phyloP scores from a whole-genome alignment of 805 yeast species.

The Wickerhamiella sorbophila region DNA sequence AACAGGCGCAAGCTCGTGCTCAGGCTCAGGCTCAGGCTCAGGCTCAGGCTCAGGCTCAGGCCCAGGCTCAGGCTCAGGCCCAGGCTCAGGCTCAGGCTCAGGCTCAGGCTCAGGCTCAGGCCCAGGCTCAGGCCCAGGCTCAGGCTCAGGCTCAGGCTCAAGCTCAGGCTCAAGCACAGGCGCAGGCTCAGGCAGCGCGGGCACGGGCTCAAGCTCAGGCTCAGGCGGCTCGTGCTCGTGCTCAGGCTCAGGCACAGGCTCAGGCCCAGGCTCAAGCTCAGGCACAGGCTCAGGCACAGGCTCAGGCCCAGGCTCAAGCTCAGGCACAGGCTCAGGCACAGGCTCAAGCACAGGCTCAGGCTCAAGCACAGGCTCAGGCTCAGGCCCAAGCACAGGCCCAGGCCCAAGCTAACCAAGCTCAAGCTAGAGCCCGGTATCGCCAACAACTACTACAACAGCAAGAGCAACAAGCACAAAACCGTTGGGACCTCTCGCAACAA shows the following conservation, averaged over 20 bases:
- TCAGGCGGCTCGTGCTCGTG: slow-evolving; percentile 12
- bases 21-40: slow-evolving; percentile 17
- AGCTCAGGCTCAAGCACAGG: slow-evolving; percentile 4
- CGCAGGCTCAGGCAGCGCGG: slow-evolving; percentile 6
- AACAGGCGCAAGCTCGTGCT: slow-evolving; percentile 12
- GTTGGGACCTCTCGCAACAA: slow-evolving; percentile 5
- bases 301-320: slow-evolving; percentile 12
- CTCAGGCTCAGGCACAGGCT: slow-evolving; percentile 14
- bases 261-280: slow-evolving; percentile 13
- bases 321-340: slow-evolving; percentile 7
- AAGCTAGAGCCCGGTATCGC: slow-evolving; percentile 9
- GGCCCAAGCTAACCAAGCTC: slow-evolving; percentile 4
- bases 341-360: slow-evolving; percentile 7
- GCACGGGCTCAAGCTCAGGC: slow-evolving; percentile 6
- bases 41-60: slow-evolving; percentile 14
- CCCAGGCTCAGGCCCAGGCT: slow-evolving; percentile 12
- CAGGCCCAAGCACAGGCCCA: slow-evolving; percentile 8
- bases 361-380: slow-evolving; percentile 15
- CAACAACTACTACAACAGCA: slow-evolving; percentile 14
- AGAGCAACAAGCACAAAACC: slow-evolving; percentile 16
- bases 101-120: slow-evolving; percentile 11
- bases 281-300: slow-evolving; percentile 15
- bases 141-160: slow-evolving; percentile 7
- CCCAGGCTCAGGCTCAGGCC: slow-evolving; percentile 7
- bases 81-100: slow-evolving; percentile 6